Evolutionary conservation across 352 stramenopile species (phyloP), one percentile per base, ranked within the genome.

Genomic region (Phytophthora podocarpi): DNA sequence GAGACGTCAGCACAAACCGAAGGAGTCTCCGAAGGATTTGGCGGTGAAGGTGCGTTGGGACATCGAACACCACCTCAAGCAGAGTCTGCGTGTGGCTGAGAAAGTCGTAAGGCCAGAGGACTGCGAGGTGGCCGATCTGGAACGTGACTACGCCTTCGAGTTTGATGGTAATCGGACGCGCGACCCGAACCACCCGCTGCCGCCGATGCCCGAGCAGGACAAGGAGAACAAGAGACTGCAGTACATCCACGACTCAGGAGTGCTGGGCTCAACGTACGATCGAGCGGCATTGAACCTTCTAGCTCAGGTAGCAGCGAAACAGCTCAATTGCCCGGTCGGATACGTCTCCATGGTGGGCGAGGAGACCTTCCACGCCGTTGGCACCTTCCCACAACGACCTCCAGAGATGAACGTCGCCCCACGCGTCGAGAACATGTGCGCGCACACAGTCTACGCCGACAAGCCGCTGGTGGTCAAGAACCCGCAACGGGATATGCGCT

Each of bases 401-500:
- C 31, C 18, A 13, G 74, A 69, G 53, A 58, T 69, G 48, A 72
- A 72, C 21, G 49, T 59, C n/a, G 66, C 59, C 20, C 64, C 70
- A 27, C 70, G 77, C 4, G 39, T 70, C 4, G 72, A 87, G 41
- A 81, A 74, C 55, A 76, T 87, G 48, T 89, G 80, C 47, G 55
- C 70, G 15, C 70, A 86, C 63, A 79, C 57, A 6, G 40, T 85
- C 26, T 89, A 87, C 71, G 70, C 67, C 4, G 77, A 89, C 58
- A 71, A 65, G 47, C 77, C 77, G 11, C 43, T 89, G 32, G 54
- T 89, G 3, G 31, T 86, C 47, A 82, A 85, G 67, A 83, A 89
- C 67, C 70, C 80, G 30, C 72, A 71, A 40, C 66, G 75, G 3
- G 80, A 87, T 30, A 70, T 85, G 67, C 75, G 80, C 10, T 89